Evolutionary conservation across 495 filamentous ascomycete genomes (phyloP).

Genomic region (Ramalina peruviana): DNA sequence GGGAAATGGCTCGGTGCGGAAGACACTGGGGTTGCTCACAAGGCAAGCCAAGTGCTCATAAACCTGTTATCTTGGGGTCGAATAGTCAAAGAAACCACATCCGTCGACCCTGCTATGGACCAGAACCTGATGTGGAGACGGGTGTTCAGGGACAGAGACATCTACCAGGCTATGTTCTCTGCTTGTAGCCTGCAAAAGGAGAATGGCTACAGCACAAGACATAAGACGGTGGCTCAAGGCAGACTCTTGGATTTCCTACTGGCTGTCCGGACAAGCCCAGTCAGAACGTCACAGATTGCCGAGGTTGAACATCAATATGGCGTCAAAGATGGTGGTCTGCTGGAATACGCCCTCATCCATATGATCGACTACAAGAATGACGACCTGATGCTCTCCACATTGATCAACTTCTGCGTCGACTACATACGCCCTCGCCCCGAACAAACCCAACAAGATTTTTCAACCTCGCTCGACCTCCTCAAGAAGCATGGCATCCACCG

Average conservation of each 20-base stretch:
- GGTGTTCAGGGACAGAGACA: conserved; percentile 49
- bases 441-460: conserved; percentile 28
- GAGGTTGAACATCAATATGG: conserved; percentile 45
- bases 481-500: conserved; percentile 36
- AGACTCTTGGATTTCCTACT: conserved; percentile 58
- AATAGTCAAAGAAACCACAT: conserved; percentile 22
- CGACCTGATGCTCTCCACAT: conserved; percentile 62
- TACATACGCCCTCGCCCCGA: conserved; percentile 35
- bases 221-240: conserved; percentile 67
- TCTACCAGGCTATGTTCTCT: conserved; percentile 51
- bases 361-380: conserved; percentile 63
- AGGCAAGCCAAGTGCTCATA: conserved; percentile 49
- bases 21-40: conserved; percentile 59
- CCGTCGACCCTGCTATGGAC: conserved; percentile 33
- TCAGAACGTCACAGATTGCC: conserved; percentile 42
- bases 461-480: conserved; percentile 42
- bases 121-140: conserved; percentile 61
- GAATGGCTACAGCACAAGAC: conserved; percentile 37
- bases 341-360: conserved; percentile 57
- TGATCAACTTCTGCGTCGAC: conserved; percentile 64
- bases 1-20: conserved; percentile 58
- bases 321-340: conserved; percentile 37
- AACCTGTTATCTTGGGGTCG: conserved; percentile 51
- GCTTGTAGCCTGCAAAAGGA: conserved; percentile 40
- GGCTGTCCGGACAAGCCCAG: conserved; percentile 48